phyloP scores from a whole-genome alignment of 805 yeast species.

The Vanderwaltozyma verrucispora region DNA sequence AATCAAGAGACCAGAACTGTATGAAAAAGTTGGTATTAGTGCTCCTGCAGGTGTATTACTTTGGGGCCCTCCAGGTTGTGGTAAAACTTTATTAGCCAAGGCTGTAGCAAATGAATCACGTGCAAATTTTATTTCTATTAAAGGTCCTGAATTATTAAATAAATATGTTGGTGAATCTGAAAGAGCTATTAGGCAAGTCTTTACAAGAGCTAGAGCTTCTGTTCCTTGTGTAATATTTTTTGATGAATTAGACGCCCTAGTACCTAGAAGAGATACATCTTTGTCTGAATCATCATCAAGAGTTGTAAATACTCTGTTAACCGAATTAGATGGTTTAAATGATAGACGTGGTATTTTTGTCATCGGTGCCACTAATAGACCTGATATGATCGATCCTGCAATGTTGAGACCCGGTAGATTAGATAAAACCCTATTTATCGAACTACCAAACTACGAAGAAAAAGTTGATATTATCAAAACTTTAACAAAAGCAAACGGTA shows the following conservation, averaged over 20 bases:
- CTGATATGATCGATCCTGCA: constrained; percentile 97
- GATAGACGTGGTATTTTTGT: constrained; percentile 91
- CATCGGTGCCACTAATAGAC: constrained; percentile 93
- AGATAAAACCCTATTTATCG: constrained; percentile 87
- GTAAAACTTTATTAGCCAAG: constrained; percentile 90
- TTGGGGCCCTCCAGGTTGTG: constrained; percentile 99
- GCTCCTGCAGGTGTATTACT: constrained; percentile 95
- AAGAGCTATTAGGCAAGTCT: constrained; percentile 86
- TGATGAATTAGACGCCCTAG: constrained; percentile 93
- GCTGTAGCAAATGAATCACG: constrained; percentile 97
- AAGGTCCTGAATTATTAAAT: constrained; percentile 91
- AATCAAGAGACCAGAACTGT: constrained; percentile 82
- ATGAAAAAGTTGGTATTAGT: constrained; percentile 81
- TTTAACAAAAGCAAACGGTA: constrained; percentile 54
- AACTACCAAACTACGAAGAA: constrained; percentile 71
- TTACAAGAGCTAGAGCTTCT: constrained; percentile 84
- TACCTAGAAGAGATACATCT: constrained; percentile 85
- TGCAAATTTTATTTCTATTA: constrained; percentile 90
- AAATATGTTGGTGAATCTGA: constrained; percentile 97
- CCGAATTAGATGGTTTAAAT: constrained; percentile 90
- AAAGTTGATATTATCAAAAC: constrained; percentile 76
- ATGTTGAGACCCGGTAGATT: constrained; percentile 95
- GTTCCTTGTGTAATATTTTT: constrained; percentile 91
- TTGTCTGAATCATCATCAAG: constrained; percentile 84
- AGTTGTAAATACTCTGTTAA: constrained; percentile 87